Conservation (phyloP, 2,329 filamentous ascomycete species). For the Laburnicola sp. region DNA sequence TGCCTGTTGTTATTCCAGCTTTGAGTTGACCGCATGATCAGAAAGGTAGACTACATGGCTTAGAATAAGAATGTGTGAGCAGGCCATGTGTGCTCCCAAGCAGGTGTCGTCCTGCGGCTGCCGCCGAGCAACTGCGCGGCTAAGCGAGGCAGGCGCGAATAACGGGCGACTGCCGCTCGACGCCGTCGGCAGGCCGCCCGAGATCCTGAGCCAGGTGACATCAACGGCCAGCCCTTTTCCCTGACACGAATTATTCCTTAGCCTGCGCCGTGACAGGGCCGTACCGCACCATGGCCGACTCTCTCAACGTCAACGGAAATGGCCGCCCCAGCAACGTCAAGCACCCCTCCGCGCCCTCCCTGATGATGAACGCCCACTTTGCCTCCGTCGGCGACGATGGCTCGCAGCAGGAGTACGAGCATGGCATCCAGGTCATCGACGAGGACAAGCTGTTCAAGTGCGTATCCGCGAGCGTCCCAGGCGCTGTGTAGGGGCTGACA, state of each 20-base stretch:
- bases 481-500: slow-evolving; percentile 23
- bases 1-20: too few species aligned
- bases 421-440: slow-evolving; percentile 96
- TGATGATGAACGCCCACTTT: slow-evolving; percentile 77
- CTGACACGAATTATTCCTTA: slow-evolving; percentile 39
- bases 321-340: slow-evolving; percentile 41
- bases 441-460: slow-evolving; percentile 98
- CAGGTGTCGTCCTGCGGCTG: too few species aligned
- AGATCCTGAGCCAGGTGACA: slow-evolving; percentile 44
- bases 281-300: slow-evolving; percentile 34
- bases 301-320: slow-evolving; percentile 42
- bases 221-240: slow-evolving; percentile 41
- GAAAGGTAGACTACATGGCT: too few species aligned
- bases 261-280: slow-evolving; percentile 23
- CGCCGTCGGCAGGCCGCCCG: slow-evolving; percentile 33
- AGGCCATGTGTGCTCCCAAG: too few species aligned
- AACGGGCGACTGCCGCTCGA: slow-evolving; percentile 22
- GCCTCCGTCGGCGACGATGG: slow-evolving; percentile 68
- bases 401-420: slow-evolving; percentile 71
- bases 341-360: slow-evolving; percentile 49
- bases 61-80: slow-evolving; percentile 3
- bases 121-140: slow-evolving; percentile 25
- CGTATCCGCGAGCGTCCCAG: slow-evolving; percentile 34
- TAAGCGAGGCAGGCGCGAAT: slow-evolving; percentile 42
- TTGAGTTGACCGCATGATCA: too few species aligned